phyloP scores from a whole-genome alignment of 441 rosid species.

The Gossypium schwendimanii region DNA sequence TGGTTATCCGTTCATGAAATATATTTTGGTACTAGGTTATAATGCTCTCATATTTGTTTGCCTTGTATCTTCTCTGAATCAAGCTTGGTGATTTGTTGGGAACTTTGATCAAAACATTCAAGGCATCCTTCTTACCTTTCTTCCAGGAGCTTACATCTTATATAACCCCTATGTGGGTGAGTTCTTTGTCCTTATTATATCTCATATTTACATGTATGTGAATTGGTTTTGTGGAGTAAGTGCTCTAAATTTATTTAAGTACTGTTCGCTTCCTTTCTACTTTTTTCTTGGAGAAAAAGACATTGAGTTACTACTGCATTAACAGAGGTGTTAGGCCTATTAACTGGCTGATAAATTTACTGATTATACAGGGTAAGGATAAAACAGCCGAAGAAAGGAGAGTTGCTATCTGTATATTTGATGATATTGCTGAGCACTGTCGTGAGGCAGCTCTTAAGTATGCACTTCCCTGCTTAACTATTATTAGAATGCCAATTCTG shows the following conservation, averaged over 20 bases:
- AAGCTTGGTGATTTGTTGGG: slow-evolving; percentile 61
- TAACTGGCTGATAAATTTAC: slow-evolving; percentile 5
- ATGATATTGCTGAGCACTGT: slow-evolving; percentile 60
- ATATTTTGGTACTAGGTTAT: not conserved
- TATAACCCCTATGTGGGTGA: slow-evolving; percentile 58
- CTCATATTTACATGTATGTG: not conserved
- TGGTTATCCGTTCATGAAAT: slow-evolving; percentile 3
- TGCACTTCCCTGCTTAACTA: not conserved
- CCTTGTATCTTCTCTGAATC: slow-evolving; percentile 9
- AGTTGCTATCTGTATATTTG: slow-evolving; percentile 55
- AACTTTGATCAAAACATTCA: slow-evolving; percentile 49
- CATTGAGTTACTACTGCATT: not conserved
- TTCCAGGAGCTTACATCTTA: slow-evolving; percentile 56
- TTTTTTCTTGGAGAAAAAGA: not conserved
- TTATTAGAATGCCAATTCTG: slow-evolving; percentile 1
- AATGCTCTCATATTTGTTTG: slow-evolving; percentile 10
- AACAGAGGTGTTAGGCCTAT: not conserved
- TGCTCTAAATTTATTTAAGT: not conserved
- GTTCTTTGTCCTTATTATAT: slow-evolving; percentile 17
- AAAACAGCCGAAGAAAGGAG: slow-evolving; percentile 59
- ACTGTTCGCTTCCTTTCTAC: not conserved
- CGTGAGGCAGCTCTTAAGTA: slow-evolving; percentile 51
- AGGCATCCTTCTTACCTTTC: slow-evolving; percentile 49
- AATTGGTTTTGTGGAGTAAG: slow-evolving; percentile 2
- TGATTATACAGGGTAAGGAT: slow-evolving; percentile 41